Evolutionary conservation across 371 early-diverging fungal species (phyloP).

Genomic region (Circinella umbellata): DNA sequence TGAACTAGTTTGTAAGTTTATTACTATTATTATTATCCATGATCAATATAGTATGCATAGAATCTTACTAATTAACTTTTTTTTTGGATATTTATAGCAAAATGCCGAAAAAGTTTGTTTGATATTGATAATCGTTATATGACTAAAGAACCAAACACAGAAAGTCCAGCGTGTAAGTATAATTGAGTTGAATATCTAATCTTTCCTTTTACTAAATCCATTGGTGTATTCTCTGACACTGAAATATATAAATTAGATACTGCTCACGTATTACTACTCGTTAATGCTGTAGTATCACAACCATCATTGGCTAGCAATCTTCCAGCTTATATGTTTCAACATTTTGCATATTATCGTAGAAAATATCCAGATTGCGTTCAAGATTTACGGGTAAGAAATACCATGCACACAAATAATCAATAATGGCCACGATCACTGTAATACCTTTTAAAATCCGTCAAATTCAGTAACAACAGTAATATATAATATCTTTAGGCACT

Average conservation of each 20-base stretch:
- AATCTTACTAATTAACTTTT: too few relatives aligned
- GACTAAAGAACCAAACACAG: slow-evolving; percentile 70
- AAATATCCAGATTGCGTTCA: slow-evolving; percentile 74
- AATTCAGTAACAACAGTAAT: not conserved
- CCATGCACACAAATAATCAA: too few relatives aligned
- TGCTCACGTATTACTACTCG: slow-evolving; percentile 70
- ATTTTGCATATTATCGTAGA: slow-evolving; percentile 73
- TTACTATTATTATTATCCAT: too few relatives aligned
- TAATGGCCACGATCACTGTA: too few relatives aligned
- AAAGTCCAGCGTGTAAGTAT: slow-evolving; percentile 62
- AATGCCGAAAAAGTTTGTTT: slow-evolving; percentile 5
- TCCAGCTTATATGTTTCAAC: slow-evolving; percentile 73
- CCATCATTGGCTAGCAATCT: slow-evolving; percentile 49
- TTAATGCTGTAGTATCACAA: slow-evolving; percentile 56
- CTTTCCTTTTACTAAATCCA: not conserved
- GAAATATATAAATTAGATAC: slow-evolving; percentile 51
- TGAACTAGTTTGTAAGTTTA: slow-evolving; percentile 55
- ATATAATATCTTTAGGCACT: not conserved
- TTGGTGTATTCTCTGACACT: not conserved
- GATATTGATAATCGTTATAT: slow-evolving; percentile 65
- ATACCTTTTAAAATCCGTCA: too few relatives aligned
- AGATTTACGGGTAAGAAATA: slow-evolving; percentile 49
- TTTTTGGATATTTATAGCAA: not conserved
- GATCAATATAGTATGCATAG: too few relatives aligned
- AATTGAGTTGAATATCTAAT: not conserved